Evolutionary conservation across 495 filamentous ascomycete genomes (phyloP).

Genomic region (Hypoxylon fuscum): DNA sequence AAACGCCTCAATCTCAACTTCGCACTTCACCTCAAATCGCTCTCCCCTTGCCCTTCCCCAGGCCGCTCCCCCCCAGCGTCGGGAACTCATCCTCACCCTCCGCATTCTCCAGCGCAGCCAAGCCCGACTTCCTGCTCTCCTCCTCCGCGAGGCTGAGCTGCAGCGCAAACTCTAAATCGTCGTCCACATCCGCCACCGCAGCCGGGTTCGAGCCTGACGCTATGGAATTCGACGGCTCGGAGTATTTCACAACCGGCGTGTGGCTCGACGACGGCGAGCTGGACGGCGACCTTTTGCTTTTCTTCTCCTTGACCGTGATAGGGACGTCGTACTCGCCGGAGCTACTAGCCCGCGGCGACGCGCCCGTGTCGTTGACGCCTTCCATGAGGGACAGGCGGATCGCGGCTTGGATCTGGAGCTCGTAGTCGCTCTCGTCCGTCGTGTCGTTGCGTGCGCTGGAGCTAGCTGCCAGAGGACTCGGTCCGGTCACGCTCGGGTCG

Average conservation of each 20-base stretch:
- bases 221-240: constrained; percentile 31
- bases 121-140: constrained; percentile 55
- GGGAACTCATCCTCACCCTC: constrained; percentile 72
- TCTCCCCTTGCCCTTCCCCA: constrained; percentile 58
- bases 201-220: constrained; percentile 27
- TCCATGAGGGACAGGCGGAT: constrained; percentile 81
- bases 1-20: no score
- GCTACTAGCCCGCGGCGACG: constrained; percentile 41
- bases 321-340: constrained; percentile 59
- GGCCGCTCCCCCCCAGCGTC: constrained; percentile 51
- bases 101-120: constrained; percentile 25
- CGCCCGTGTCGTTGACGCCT: constrained; percentile 47
- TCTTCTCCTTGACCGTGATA: constrained; percentile 61
- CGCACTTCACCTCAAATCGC: no score
- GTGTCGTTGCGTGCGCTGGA: constrained; percentile 56
- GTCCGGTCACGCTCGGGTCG: constrained; percentile 59
- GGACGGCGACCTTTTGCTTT: constrained; percentile 45
- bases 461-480: constrained; percentile 45
- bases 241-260: constrained; percentile 40
- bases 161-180: constrained; percentile 85
- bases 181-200: constrained; percentile 59
- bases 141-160: constrained; percentile 87
- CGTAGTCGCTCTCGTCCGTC: constrained; percentile 66
- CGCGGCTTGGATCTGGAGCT: constrained; percentile 81
- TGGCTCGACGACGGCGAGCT: constrained; percentile 51